Evolutionary conservation across 345 rosid species (phyloP), one percentile per base, ranked within the genome.

Genomic region (Rhizophora apiculata): DNA sequence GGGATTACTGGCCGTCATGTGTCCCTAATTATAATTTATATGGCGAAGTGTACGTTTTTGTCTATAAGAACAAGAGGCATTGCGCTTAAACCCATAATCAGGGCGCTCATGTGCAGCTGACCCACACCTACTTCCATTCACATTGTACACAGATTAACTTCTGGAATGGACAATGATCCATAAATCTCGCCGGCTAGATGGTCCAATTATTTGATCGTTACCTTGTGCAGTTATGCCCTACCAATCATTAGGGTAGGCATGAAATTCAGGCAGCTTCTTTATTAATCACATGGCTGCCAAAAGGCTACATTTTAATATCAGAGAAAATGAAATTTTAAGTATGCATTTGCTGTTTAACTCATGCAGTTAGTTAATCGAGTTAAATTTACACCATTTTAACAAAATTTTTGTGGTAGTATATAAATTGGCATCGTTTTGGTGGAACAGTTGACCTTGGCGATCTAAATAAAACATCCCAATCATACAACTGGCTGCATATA

Each of bases 181-280:
- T 62, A 65, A 76, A 76, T 73, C 79, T 76, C 75, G 81, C 81
- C 75, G 78, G 56, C 32, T 58, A 32, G 67, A 46, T 51, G 63
- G 78, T 37, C 60, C 67, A 64, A 51, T 72, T 62, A 69, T 72
- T 59, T 31, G 43, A 22, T 68, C 24, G 62, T 26, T 59, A 51
- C 27, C 51, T 5, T 39, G 32, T 6, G 9, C 9, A 7, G 37
- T 34, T 34, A 34, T 62, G 57, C 31, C 51, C 39, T 11, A 65
- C 54, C 66, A 77, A 71, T 80, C 65, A 78, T 75, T 69, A 62
- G 65, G 69, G 55, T 54, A 55, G 67, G 52, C 43, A 64, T 48
- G 26, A 29, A n/a, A 37, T 56, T 54, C 2, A 64, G 32, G 22
- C 58, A 32, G 20, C 30, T 21, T 26, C 10, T 34, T 26, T 18